Base-by-base conservation (phyloP, 495 filamentous ascomycete genomes). In the Astrothelium macrocarpum region DNA sequence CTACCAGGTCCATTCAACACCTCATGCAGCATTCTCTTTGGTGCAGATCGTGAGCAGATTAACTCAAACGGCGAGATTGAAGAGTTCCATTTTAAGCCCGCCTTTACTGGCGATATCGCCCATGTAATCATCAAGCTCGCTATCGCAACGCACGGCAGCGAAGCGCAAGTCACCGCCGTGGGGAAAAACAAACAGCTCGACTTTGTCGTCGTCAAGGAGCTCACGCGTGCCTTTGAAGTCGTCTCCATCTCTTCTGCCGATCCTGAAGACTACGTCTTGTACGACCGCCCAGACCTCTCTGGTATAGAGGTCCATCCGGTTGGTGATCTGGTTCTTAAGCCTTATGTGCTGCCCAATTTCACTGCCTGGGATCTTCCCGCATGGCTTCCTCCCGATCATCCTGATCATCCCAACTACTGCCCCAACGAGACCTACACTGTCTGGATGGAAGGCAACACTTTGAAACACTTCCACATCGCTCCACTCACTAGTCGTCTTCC, bases 1-100 rank as follows among this genome's bases (percentile, higher is more conserved):
- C 79, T 89, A 7, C 91, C 90, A 0, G 91, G 92, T 4, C 67
- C 76, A 53, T 96, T 96, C 80, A 91, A 95, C 70, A 72, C 68
- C n/a, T 80, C 83, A 18, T 82, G 79, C 63, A 85, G 84, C 25
- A 79, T 75, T n/a, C 76, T 87, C 5, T 85, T 81, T 60, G 82
- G 81, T 0, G 84, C 82, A 2, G 73, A 75, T 39, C 78, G 77
- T 58, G 70, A 73, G 34, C 75, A 72, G 12, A 59, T 73, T 0
- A 74, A 77, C 60, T 11, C 14, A 26, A 14, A 39, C 18, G 2
- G 62, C 43, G 65, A 79, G 79, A 70, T 65, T n/a, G 49, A 71
- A 14, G 73, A 71, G 0, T 36, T 45, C n/a, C 68, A 53, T 1
- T 64, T 58, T 46, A 62, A 67, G 29, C 42, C 70, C 0, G 73